Evolutionary conservation across 129 eudicot genomes (phyloP).

Genomic region (Scalesia atractyloides): DNA sequence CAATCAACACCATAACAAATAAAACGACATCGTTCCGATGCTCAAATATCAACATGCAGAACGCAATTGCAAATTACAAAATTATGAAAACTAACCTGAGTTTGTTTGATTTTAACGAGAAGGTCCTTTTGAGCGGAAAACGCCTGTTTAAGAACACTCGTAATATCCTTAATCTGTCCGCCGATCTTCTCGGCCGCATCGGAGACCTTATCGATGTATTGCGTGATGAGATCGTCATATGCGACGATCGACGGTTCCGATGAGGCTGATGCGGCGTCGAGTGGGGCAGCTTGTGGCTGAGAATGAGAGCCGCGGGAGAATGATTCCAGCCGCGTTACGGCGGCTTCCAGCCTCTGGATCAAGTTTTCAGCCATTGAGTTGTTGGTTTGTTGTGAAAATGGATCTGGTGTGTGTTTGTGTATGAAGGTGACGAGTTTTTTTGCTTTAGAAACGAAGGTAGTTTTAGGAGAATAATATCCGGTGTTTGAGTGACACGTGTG

Average conservation of each 20-base stretch:
- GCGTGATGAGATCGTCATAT: slow-evolving; percentile 66
- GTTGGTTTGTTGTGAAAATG: background rate
- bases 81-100: slow-evolving; percentile 50
- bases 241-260: slow-evolving; percentile 81
- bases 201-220: slow-evolving; percentile 49
- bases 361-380: slow-evolving; percentile 87
- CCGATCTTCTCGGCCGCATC: slow-evolving; percentile 75
- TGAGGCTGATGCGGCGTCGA: slow-evolving; percentile 50
- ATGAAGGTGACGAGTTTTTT: slow-evolving; percentile 26
- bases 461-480: slow-evolving; percentile 29
- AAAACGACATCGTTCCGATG: no score
- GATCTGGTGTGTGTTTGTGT: slow-evolving; percentile 48
- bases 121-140: slow-evolving; percentile 74
- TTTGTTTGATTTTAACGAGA: slow-evolving; percentile 67
- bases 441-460: slow-evolving; percentile 16
- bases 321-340: slow-evolving; percentile 79
- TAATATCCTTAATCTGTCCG: slow-evolving; percentile 69
- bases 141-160: slow-evolving; percentile 62
- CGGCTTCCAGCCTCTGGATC: slow-evolving; percentile 74
- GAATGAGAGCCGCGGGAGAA: slow-evolving; percentile 39
- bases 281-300: slow-evolving; percentile 29
- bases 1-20: no score
- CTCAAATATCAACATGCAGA: background rate
- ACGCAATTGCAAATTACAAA: slow-evolving; percentile 6
- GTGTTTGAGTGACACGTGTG: slow-evolving; percentile 23